A percentile compares a stretch with the other conserved stretches of the same genome.
phyloP scores from a whole-genome alignment of 2,329 filamentous ascomycete species.

The Penicillium brevicompactum region DNA sequence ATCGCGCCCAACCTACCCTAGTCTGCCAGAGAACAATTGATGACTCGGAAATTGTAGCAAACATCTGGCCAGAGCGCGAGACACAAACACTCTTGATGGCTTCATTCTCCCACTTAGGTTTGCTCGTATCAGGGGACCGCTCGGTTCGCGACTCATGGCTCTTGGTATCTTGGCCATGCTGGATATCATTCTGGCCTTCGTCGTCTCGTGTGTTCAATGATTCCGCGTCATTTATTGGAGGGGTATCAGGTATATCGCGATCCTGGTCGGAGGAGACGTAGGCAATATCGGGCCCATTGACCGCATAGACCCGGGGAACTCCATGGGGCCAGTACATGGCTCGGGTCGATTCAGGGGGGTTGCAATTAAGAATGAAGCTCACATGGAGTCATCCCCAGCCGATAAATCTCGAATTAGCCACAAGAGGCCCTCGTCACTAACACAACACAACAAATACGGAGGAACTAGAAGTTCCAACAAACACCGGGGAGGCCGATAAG shows the following conservation, averaged over 20 bases:
- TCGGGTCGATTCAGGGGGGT: slow-evolving; percentile 30
- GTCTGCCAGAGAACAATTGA: slow-evolving; percentile 96
- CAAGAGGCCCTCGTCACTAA: not conserved
- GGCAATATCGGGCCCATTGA: slow-evolving; percentile 47
- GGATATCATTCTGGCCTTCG: not conserved
- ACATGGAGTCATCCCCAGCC: slow-evolving; percentile 43
- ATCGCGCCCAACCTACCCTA: slow-evolving; percentile 61
- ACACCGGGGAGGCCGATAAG: slow-evolving; percentile 18
- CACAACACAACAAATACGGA: not conserved
- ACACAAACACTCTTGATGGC: slow-evolving; percentile 74
- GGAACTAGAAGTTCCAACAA: slow-evolving; percentile 5
- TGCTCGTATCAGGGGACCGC: slow-evolving; percentile 29
- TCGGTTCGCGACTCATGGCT: slow-evolving; percentile 5
- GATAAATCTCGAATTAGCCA: slow-evolving; percentile 4
- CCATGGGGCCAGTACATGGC: slow-evolving; percentile 55
- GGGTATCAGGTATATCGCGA: slow-evolving; percentile 18
- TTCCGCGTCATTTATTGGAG: slow-evolving; percentile 24
- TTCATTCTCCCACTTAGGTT: slow-evolving; percentile 56
- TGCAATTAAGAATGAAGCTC: slow-evolving; percentile 31
- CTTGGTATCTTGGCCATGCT: not conserved
- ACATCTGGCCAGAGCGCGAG: slow-evolving; percentile 77
- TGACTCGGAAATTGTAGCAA: slow-evolving; percentile 82
- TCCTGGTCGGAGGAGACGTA: slow-evolving; percentile 29
- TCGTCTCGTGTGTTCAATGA: slow-evolving; percentile 15
- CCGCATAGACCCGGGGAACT: slow-evolving; percentile 52